Base-by-base conservation (phyloP, 441 rosid genomes). In the Geranium incanum region DNA sequence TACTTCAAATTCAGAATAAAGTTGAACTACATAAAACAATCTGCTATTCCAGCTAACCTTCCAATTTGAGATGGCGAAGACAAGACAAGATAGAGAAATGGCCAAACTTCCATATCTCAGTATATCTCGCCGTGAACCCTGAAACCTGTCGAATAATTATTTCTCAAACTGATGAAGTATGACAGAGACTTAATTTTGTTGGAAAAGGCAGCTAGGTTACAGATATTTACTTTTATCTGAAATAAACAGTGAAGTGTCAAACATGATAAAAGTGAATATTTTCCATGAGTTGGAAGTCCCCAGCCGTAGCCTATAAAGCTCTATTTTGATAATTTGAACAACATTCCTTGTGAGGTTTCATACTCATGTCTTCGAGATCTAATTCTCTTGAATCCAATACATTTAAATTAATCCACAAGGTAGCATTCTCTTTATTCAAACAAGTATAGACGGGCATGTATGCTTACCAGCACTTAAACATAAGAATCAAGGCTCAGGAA, bases 81-180 rank as follows among this genome's bases (percentile, higher is more conserved):
- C 76, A 66, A 90, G 82, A 81, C 97, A 95, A 71, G 92, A 89
- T 15, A 90, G 68, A 69, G 96, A 78, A 80, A 95, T 67, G 2
- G 92, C 99, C 78, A 92, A 84, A 82, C 97, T 92, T 82, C 89
- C 97, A 23, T 89, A 92, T 84, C 95, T 87, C 79, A 95, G 37
- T 76, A 95, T 69, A 69, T 92, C 88, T 76, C 97, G 88, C 71
- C 97, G 87, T 76, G 96, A 87, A 81, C 87, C 94, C 94, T 87
- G 96, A 84, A 88, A 88, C 96, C 97, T 95, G 97, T 80, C 86
- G 85, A 89, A 72, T 83, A 84, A 86, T 92, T 85, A 85, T 84
- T 84, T 89, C 92, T 84, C 85, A 38, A 79, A 84, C 79, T 81
- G 77, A 81, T 82, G 79, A 69, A 75, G 74, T 71, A 70, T 37